Conservation (phyloP, 1,284 basidiomycete genomes). For the Thecaphora thlaspeos region DNA sequence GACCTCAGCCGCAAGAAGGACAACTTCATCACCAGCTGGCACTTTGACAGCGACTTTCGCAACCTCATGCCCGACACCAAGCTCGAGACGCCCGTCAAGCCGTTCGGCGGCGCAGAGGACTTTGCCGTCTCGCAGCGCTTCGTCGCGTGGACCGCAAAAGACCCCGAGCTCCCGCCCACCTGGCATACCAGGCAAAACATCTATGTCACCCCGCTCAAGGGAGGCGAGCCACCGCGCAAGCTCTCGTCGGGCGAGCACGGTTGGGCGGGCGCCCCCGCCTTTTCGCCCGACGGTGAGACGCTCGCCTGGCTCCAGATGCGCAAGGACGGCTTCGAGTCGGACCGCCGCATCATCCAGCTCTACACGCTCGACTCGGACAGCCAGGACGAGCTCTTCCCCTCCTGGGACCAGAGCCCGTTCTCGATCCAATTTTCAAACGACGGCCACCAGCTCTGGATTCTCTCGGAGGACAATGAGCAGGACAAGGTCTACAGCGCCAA, state of each 20-base stretch:
- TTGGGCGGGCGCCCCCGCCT: constrained; percentile 19
- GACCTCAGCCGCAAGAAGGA: constrained; percentile 8
- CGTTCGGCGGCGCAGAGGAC: constrained; percentile 34
- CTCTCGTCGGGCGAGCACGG: constrained; percentile 24
- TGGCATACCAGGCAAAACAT: constrained; percentile 45
- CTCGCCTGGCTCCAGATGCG: constrained; percentile 47
- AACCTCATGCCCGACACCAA: constrained; percentile 25
- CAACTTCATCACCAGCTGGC: constrained; percentile 4
- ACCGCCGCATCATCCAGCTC: constrained; percentile 30
- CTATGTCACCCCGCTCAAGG: constrained; percentile 22
- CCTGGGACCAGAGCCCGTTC: constrained; percentile 40
- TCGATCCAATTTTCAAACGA: constrained; percentile 15
- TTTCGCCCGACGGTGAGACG: constrained; percentile 27
- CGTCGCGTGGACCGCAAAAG: constrained; percentile 39
- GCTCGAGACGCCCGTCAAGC: constrained; percentile 34
- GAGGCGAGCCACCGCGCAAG: constrained; percentile 3
- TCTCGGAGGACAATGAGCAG: constrained; percentile 24
- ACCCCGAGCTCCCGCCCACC: constrained; percentile 22
- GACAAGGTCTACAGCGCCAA: constrained; percentile 10
- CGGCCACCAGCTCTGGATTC: constrained; percentile 9
- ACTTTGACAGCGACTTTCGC: constrained; percentile 8
- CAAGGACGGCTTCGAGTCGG: constrained; percentile 43
- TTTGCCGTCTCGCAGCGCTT: constrained; percentile 17
- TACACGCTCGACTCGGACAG: constrained; percentile 9
- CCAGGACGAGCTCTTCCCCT: constrained; percentile 6